Conservation (phyloP, 2,329 filamentous ascomycete genomes). For the Aschersonia sp. region DNA sequence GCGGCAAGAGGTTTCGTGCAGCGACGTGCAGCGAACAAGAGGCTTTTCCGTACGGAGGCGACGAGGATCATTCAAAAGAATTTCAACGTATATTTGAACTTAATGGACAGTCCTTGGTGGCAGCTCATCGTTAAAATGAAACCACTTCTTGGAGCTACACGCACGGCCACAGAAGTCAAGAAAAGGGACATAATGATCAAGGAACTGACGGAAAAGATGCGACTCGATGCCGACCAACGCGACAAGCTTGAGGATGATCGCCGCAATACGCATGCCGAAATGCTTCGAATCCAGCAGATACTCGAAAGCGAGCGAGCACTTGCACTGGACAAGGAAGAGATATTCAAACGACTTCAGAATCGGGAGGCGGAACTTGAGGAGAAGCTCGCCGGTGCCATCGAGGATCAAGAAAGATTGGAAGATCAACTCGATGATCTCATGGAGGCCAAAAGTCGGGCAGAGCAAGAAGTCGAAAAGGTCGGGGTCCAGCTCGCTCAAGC, state of each 20-base stretch:
- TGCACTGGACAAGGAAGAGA: conserved; percentile 95
- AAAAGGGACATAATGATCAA: conserved; percentile 89
- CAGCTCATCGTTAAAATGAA: conserved; percentile 89
- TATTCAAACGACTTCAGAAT: conserved; percentile 87
- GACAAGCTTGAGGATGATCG: conserved; percentile 82
- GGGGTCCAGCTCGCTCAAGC: conserved; percentile 83
- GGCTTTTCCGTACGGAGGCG: conserved; percentile 85
- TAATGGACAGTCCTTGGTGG: conserved; percentile 96
- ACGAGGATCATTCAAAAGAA: conserved; percentile 91
- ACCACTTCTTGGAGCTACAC: conserved; percentile 79
- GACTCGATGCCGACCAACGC: conserved; percentile 57
- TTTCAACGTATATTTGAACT: conserved; percentile 78
- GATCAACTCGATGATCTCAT: conserved; percentile 85
- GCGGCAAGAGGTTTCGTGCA: conserved; percentile 82
- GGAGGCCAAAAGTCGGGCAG: conserved; percentile 74
- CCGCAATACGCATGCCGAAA: conserved; percentile 71
- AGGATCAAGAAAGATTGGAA: conserved; percentile 88
- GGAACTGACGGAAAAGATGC: conserved; percentile 72
- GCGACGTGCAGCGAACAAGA: conserved; percentile 77
- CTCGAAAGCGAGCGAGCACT: conserved; percentile 92
- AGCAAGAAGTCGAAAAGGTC: conserved; percentile 68
- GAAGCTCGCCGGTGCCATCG: conserved; percentile 79
- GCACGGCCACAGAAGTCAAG: conserved; percentile 87
- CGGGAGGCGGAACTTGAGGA: conserved; percentile 88
- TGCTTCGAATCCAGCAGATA: conserved; percentile 81